phyloP scores from a whole-genome alignment of 1,139 yeast genomes.

The Geotrichum candidum region DNA sequence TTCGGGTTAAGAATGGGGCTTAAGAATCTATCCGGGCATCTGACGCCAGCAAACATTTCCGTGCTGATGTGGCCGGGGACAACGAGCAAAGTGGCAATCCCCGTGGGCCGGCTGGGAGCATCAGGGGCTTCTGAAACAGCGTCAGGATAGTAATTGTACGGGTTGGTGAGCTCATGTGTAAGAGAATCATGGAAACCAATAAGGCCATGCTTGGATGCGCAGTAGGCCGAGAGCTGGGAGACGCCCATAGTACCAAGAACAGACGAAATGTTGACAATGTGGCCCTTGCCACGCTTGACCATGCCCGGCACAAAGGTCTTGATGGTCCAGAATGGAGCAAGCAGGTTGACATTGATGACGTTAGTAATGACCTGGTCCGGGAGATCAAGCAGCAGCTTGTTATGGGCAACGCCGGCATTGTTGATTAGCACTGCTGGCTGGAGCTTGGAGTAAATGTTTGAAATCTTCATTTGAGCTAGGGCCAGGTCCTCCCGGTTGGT shows the following conservation, averaged over 20 bases:
- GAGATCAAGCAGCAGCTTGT: slow-evolving; percentile 40
- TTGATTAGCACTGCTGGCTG: slow-evolving; percentile 49
- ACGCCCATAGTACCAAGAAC: slow-evolving; percentile 71
- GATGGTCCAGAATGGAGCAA: slow-evolving; percentile 51
- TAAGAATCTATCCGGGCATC: slow-evolving; percentile 59
- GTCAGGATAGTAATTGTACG: slow-evolving; percentile 5
- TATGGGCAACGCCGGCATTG: slow-evolving; percentile 69
- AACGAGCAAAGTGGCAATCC: slow-evolving; percentile 64
- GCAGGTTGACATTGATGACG: slow-evolving; percentile 50
- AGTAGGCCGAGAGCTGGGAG: slow-evolving; percentile 59
- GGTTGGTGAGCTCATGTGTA: slow-evolving; percentile 53
- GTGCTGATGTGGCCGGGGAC: slow-evolving; percentile 83
- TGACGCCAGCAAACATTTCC: slow-evolving; percentile 57
- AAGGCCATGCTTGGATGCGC: slow-evolving; percentile 80
- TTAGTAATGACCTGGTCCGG: slow-evolving; percentile 27
- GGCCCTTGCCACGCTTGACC: slow-evolving; percentile 2
- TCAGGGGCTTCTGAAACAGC: not conserved
- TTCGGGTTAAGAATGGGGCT: slow-evolving; percentile 74
- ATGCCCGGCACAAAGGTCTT: slow-evolving; percentile 39
- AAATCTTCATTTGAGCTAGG: slow-evolving; percentile 21
- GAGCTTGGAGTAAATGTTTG: not conserved
- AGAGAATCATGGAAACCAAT: slow-evolving; percentile 75
- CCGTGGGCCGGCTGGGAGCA: slow-evolving; percentile 26
- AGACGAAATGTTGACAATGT: slow-evolving; percentile 34
- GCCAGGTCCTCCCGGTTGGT: slow-evolving; percentile 36